phyloP scores from a whole-genome alignment of 495 filamentous ascomycete genomes.

The Neurospora terricola region DNA sequence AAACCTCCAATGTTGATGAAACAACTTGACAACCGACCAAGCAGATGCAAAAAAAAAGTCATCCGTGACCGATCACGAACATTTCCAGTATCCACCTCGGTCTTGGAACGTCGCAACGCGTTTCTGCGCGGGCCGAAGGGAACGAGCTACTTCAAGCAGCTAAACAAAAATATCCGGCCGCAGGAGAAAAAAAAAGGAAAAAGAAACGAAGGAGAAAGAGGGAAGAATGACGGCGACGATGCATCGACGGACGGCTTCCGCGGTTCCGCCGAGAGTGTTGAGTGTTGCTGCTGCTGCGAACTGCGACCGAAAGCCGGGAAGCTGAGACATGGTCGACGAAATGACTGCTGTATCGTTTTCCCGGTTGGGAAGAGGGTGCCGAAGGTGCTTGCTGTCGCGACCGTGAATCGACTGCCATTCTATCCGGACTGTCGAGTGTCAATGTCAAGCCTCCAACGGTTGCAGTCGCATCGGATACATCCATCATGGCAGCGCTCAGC shows the following conservation, averaged over 20 bases:
- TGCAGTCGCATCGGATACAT: neutral
- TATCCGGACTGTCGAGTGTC: neutral
- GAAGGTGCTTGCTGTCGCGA: neutral
- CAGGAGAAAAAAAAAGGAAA: neutral
- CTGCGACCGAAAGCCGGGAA: neutral
- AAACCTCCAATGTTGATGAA: neutral
- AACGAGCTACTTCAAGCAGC: neutral
- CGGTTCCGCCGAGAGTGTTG: neutral
- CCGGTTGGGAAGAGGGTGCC: neutral
- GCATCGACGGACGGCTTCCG: neutral
- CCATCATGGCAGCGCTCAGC: neutral
- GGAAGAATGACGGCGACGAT: neutral
- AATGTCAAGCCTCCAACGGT: neutral
- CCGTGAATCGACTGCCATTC: neutral
- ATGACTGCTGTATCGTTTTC: neutral
- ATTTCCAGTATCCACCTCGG: neutral
- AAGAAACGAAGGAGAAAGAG: neutral
- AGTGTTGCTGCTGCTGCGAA: neutral
- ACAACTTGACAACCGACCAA: neutral
- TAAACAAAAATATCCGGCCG: neutral
- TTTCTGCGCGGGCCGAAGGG: neutral
- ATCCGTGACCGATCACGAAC: neutral
- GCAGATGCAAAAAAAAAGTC: neutral
- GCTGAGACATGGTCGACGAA: neutral
- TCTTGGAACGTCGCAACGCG: neutral